phyloP scores from a whole-genome alignment of 306 rosid genomes.

The Ormosia emarginata region DNA sequence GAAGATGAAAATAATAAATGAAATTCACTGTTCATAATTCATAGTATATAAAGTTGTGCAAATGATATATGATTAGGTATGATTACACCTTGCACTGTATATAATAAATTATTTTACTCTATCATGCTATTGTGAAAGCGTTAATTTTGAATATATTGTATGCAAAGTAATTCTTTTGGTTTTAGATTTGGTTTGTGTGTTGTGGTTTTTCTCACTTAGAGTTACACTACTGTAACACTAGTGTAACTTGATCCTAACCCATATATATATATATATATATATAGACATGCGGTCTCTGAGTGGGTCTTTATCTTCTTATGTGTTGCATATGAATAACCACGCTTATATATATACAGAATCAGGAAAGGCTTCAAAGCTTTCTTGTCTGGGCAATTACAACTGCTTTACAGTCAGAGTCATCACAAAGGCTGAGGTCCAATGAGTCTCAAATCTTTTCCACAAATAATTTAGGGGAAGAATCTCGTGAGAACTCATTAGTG shows the following conservation, averaged over 20 bases:
- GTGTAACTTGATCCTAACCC: too few relatives aligned
- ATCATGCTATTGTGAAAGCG: not conserved
- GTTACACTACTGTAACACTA: too few relatives aligned
- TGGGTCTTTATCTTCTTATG: too few relatives aligned
- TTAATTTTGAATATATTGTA: not conserved
- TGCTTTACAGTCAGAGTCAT: slow-evolving; percentile 53
- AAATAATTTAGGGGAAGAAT: slow-evolving; percentile 31
- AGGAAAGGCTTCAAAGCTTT: slow-evolving; percentile 60
- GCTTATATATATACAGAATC: slow-evolving; percentile 41
- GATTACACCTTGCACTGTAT: not conserved
- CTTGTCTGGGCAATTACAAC: slow-evolving; percentile 65
- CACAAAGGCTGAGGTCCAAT: slow-evolving; percentile 26
- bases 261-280: not conserved
- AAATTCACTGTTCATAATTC: not conserved
- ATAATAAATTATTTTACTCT: not conserved
- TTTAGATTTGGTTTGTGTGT: not conserved
- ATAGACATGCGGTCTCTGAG: too few relatives aligned
- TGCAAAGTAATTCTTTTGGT: not conserved
- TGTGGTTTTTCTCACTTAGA: not conserved
- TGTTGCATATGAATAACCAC: slow-evolving; percentile 1
- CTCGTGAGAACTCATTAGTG: slow-evolving; percentile 39
- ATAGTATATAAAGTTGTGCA: not conserved
- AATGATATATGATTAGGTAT: not conserved
- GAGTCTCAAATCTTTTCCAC: slow-evolving; percentile 29
- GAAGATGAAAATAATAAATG: not conserved